Percentiles rank a stretch among this genome's conserved stretches.
These are phyloP conservation scores for Leishmania mexicana DNA, from an alignment of 208 protist genomes.

Conservation along the genomic window DNA sequence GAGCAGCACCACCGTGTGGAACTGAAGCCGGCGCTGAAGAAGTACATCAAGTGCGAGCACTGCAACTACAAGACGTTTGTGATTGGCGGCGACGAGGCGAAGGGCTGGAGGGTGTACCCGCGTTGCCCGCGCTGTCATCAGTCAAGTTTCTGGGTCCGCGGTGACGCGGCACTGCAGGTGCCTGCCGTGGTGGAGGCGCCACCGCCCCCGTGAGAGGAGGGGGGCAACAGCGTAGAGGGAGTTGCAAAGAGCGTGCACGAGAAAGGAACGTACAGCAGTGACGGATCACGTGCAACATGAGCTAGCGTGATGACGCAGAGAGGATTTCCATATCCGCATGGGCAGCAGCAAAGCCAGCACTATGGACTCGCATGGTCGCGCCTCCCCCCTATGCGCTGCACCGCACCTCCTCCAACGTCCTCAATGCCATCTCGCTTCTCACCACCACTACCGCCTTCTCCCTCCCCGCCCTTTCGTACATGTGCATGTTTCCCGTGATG, in stretches of 20 bases:
- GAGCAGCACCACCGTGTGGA: conserved; percentile 56
- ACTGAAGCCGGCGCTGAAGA: conserved; percentile 47
- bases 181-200: conserved; percentile 10
- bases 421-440: not conserved
- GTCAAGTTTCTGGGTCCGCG: conserved; percentile 44
- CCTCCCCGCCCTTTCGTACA: not conserved
- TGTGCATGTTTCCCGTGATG: not conserved
- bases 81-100: conserved; percentile 56
- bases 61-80: conserved; percentile 79
- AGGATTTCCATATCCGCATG: not conserved
- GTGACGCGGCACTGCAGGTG: conserved; percentile 67
- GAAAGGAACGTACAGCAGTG: not conserved
- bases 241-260: not conserved
- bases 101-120: conserved; percentile 62
- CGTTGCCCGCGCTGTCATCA: conserved; percentile 68
- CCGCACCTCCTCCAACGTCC: not conserved
- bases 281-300: not conserved
- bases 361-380: not conserved
- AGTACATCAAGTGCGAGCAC: conserved; percentile 75
- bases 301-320: not conserved
- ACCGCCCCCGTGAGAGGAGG: conserved; percentile 4
- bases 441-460: not conserved
- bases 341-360: not conserved
- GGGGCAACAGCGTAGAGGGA: too few species aligned
- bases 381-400: not conserved